Evolutionary conservation across 495 filamentous ascomycete species (phyloP).

Genomic region (Trichocladium uniseriatum): DNA sequence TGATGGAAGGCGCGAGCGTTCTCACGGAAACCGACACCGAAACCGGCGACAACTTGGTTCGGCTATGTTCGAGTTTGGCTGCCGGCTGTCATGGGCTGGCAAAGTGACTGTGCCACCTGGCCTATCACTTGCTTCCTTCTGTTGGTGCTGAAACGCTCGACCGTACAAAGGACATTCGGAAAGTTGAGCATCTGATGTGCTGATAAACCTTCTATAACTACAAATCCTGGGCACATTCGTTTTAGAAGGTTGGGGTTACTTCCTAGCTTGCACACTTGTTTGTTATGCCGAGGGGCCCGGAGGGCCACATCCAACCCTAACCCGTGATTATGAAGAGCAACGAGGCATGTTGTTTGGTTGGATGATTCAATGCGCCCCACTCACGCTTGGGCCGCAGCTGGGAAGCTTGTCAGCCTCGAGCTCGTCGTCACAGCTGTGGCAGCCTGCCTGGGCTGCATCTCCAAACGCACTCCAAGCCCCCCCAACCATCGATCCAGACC

Average conservation of each 20-base stretch:
- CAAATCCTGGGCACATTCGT: too few relatives aligned
- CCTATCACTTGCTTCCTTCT: not conserved
- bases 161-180: not conserved
- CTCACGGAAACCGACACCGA: not conserved
- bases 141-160: too few relatives aligned
- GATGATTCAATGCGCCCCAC: not conserved
- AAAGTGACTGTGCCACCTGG: not conserved
- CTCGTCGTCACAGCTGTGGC: conserved; percentile 19
- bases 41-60: conserved; percentile 4
- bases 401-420: conserved; percentile 13
- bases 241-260: too few relatives aligned
- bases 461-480: not conserved
- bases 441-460: conserved; percentile 8
- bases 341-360: too few relatives aligned
- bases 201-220: too few relatives aligned
- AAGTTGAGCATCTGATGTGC: too few relatives aligned
- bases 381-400: not conserved
- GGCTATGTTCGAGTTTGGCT: not conserved
- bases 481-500: not conserved
- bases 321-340: not conserved
- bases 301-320: not conserved
- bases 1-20: not conserved
- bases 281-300: too few relatives aligned
- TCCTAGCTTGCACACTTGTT: too few relatives aligned
- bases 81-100: not conserved